Evolutionary conservation across 495 filamentous ascomycete genomes (phyloP).

Genomic region (Penicillium malachiteum): DNA sequence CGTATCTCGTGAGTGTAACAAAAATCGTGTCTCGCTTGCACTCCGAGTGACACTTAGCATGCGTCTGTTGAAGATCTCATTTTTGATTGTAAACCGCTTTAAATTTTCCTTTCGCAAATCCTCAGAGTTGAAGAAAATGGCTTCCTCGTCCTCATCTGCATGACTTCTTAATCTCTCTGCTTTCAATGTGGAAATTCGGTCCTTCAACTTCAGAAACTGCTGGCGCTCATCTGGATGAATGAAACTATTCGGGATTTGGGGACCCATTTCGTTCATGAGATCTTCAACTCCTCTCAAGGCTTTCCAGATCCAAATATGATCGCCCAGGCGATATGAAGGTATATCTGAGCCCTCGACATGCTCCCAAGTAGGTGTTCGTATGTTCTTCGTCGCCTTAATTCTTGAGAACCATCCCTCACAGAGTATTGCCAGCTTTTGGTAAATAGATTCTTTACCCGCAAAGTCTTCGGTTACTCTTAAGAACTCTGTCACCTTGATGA

Average conservation of each 20-base stretch:
- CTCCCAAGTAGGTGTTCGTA: neutral
- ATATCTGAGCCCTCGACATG: neutral
- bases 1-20: neutral
- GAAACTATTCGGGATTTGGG: neutral
- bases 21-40: neutral
- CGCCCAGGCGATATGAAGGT: neutral
- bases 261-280: neutral
- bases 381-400: neutral
- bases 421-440: neutral
- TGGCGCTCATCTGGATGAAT: neutral
- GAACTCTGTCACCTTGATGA: neutral
- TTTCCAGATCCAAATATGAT: slow-evolving; percentile 3
- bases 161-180: too few relatives aligned
- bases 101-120: neutral
- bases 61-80: neutral
- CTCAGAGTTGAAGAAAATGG: neutral
- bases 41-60: slow-evolving; percentile 1
- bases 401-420: neutral
- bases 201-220: too few relatives aligned
- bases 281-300: neutral
- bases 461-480: neutral
- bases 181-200: too few relatives aligned
- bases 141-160: too few relatives aligned
- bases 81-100: neutral
- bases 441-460: neutral